phyloP scores from a whole-genome alignment of 1,139 yeast species.

The Pichia sp. region DNA sequence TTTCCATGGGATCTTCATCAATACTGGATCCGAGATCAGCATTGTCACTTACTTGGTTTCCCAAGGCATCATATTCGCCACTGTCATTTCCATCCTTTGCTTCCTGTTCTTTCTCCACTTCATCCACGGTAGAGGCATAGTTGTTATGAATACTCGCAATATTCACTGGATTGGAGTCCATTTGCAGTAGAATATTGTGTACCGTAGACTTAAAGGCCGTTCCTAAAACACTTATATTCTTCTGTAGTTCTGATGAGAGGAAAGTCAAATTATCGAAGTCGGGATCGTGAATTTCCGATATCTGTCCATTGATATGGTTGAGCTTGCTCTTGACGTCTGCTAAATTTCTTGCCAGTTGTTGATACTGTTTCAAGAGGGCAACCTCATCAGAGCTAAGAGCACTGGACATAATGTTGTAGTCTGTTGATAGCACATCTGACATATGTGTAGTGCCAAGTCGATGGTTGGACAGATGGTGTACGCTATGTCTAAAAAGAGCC shows the following conservation, averaged over 20 bases:
- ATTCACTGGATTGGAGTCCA: constrained; percentile 8
- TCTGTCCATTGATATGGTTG: constrained; percentile 12
- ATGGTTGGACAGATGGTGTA: not conserved
- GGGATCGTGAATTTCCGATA: constrained; percentile 2
- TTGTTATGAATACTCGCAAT: no score
- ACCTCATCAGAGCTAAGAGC: constrained; percentile 15
- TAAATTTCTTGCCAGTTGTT: constrained; percentile 37
- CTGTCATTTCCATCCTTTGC: no score
- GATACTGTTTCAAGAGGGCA: constrained; percentile 35
- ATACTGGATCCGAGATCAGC: no score
- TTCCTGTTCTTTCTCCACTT: no score
- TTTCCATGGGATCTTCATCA: no score
- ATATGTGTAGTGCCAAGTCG: not conserved
- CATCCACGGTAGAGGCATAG: no score
- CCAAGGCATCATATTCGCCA: no score
- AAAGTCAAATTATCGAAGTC: constrained; percentile 1
- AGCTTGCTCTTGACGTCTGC: constrained; percentile 21
- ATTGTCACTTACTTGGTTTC: no score
- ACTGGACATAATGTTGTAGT: constrained; percentile 6
- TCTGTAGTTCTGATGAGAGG: constrained; percentile 47
- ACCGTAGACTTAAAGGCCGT: constrained; percentile 66
- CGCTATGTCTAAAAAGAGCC: not conserved
- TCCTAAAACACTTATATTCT: constrained; percentile 56
- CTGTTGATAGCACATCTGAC: constrained; percentile 9
- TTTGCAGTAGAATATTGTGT: constrained; percentile 39